Evolutionary conservation across 2,329 filamentous ascomycete species (phyloP).

Genomic region (Cordyceps cateniannulata): DNA sequence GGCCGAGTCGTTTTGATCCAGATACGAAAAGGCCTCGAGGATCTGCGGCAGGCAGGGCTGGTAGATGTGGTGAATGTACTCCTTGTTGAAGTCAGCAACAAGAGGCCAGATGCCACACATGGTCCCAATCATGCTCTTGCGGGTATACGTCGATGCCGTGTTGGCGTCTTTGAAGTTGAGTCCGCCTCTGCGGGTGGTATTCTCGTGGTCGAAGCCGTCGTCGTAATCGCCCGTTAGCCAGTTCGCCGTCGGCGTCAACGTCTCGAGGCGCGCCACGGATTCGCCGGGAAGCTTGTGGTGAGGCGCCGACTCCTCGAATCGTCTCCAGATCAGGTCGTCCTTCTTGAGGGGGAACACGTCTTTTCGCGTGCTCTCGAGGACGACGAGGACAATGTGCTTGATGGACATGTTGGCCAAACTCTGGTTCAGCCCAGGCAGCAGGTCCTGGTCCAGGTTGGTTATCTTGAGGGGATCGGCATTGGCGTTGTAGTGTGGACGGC

Average conservation of each 20-base stretch:
- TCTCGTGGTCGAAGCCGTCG: constrained; percentile 25
- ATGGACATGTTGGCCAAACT: constrained; percentile 27
- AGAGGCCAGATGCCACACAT: constrained; percentile 36
- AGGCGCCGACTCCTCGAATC: constrained; percentile 26
- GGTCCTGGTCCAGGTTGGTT: constrained; percentile 30
- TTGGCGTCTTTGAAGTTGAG: constrained; percentile 34
- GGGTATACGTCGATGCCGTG: constrained; percentile 36
- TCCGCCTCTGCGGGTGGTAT: constrained; percentile 24
- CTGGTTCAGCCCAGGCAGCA: constrained; percentile 22
- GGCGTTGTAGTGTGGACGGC: constrained; percentile 27
- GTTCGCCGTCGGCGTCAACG: constrained; percentile 26
- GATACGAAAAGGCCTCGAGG: constrained; percentile 21
- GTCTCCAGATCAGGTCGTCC: constrained; percentile 30
- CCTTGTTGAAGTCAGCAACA: constrained; percentile 35
- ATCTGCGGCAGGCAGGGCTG: constrained; percentile 35
- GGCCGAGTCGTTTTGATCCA: constrained; percentile 7
- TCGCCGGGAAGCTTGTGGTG: constrained; percentile 26
- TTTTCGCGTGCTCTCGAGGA: constrained; percentile 37
- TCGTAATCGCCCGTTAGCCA: constrained; percentile 29
- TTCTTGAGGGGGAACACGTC: constrained; percentile 40
- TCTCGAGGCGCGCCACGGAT: constrained; percentile 22
- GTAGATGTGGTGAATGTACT: constrained; percentile 35
- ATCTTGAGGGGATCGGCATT: constrained; percentile 32
- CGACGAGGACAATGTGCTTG: constrained; percentile 35
- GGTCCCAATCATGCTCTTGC: constrained; percentile 36